Evolutionary conservation across 2,329 filamentous ascomycete species (phyloP), one percentile per base, ranked within the genome.

Genomic region (Orbilia quercus): DNA sequence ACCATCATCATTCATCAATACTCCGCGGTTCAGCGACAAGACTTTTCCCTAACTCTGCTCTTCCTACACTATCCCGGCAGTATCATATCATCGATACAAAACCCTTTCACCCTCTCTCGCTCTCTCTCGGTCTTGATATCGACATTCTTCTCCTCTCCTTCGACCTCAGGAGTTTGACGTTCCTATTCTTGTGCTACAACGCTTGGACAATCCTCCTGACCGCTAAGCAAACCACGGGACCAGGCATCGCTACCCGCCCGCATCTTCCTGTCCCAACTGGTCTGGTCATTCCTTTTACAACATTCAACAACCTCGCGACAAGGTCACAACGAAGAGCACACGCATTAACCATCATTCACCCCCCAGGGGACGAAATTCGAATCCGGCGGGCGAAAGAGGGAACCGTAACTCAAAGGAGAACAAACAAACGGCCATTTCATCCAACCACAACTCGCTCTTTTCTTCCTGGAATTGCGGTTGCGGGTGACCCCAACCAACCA

Each of bases 131-230:
- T 18, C 38, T 6, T 3, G 38, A 42, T 16, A 22, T 14, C 7
- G 20, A 5, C 2, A 2, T 1, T 18, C 12, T 11, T 36, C 11
- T 3, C 2, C 11, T 44, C 18, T 18, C 31, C 16, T 45, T 14
- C 11, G 40, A 9, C 14, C 20, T 14, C n/a, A n/a, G n/a, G n/a
- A n/a, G 28, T 14, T 55, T 40, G 20, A 9, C n/a, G n/a, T n/a
- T 31, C 28, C 28, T 9, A 31, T 31, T 9, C n/a, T 44, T 38
- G 12, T 25, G 28, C 57, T 38, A 20, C 45, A 42, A 40, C 60
- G 50, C 51, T 50, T 57, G 60, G 60, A 65, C 60, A 44, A 36
- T 36, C 60, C 62, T 66, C 51, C 62, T 66, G 62, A 66, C 62
- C 20, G n/a, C n/a, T 11, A 31, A 58, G n/a, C n/a, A 47, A 51